These are phyloP conservation scores for Sporothrix pallida DNA, from an alignment of 2,329 filamentous ascomycete genomes.

Conservation along the genomic window DNA sequence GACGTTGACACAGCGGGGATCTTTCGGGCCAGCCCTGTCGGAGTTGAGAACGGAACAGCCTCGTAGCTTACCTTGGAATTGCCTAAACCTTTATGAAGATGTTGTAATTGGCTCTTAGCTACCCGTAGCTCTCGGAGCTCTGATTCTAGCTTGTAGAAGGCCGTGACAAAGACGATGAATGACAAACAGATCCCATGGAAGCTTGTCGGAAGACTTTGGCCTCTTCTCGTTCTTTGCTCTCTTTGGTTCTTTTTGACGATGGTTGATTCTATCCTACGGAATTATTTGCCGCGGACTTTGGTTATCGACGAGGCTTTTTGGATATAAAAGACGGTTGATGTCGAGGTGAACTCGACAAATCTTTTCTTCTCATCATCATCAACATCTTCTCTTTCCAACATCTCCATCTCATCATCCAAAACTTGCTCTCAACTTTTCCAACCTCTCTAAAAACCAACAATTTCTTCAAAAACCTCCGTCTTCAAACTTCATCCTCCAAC, in stretches of 20 bases:
- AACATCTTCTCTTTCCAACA: neutral
- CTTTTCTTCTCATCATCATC: neutral
- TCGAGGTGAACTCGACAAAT: neutral
- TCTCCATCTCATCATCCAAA: neutral
- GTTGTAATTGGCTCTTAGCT: too few relatives aligned
- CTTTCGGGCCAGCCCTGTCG: conserved; percentile 8
- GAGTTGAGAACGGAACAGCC: neutral
- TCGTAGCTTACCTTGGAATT: neutral
- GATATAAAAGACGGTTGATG: conserved; percentile 17
- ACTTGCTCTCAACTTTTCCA: neutral
- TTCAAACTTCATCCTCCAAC: neutral
- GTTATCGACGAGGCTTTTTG: conserved; percentile 13
- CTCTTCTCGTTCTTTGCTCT: too few relatives aligned
- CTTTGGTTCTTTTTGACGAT: neutral
- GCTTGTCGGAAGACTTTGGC: too few relatives aligned
- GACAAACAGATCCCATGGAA: neutral
- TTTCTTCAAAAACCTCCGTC: neutral
- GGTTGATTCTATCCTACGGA: neutral
- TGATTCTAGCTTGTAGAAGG: neutral
- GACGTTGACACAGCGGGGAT: neutral
- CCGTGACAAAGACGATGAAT: conserved; percentile 4
- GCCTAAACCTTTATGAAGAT: too few relatives aligned
- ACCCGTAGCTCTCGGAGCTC: too few relatives aligned
- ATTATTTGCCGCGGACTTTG: conserved; percentile 26
- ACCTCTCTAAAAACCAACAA: neutral